These are phyloP conservation scores for Nemania bipapillata DNA, from an alignment of 2,329 filamentous ascomycete species.

Conservation along the genomic window DNA sequence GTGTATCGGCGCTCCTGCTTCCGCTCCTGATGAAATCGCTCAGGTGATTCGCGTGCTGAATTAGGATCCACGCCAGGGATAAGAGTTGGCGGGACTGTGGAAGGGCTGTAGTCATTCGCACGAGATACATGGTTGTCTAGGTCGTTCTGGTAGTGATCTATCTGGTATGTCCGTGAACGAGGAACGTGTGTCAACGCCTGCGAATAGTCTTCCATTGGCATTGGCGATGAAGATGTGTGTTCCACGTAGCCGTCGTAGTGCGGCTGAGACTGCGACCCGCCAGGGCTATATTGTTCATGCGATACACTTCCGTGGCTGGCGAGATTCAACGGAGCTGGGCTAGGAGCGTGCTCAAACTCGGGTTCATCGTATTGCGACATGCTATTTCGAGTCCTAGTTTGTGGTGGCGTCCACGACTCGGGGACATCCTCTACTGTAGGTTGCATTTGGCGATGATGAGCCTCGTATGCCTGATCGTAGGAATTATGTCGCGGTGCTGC, in stretches of 20 bases:
- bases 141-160: constrained; percentile 51
- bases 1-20: constrained; percentile 61
- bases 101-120: constrained; percentile 56
- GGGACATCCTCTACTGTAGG: constrained; percentile 73
- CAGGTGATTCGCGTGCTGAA: constrained; percentile 66
- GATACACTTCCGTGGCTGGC: constrained; percentile 52
- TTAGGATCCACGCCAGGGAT: constrained; percentile 70
- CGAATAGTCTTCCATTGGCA: constrained; percentile 53
- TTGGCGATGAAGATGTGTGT: constrained; percentile 48
- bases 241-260: constrained; percentile 50
- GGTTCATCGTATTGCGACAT: constrained; percentile 54
- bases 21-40: constrained; percentile 67
- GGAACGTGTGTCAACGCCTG: constrained; percentile 46
- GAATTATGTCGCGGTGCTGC: constrained; percentile 61
- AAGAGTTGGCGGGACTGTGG: constrained; percentile 66
- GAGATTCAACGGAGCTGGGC: constrained; percentile 60
- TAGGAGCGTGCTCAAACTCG: constrained; percentile 55
- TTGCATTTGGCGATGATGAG: constrained; percentile 65
- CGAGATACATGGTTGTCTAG: constrained; percentile 52
- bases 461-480: constrained; percentile 61
- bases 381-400: constrained; percentile 42
- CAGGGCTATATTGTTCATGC: constrained; percentile 49
- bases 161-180: constrained; percentile 43
- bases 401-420: constrained; percentile 59
- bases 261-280: constrained; percentile 44